These are phyloP conservation scores for Euphrasia arctica DNA, from an alignment of 305 asterid genomes.

Conservation along the genomic window DNA sequence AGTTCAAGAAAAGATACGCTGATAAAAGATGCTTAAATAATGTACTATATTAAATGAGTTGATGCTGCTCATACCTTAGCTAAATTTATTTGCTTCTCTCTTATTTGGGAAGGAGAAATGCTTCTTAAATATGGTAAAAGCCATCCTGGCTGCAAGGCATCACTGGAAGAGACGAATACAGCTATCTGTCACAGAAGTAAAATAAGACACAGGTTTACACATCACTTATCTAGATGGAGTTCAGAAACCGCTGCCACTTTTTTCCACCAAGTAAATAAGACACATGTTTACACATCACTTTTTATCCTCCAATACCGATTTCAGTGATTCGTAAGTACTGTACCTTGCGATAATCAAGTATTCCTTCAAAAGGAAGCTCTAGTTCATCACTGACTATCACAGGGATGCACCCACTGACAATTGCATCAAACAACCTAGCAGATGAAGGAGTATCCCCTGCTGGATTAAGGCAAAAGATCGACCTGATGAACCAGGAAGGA, in stretches of 20 bases:
- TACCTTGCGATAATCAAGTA: conserved; percentile 93
- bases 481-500: conserved; percentile 52
- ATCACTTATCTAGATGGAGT: conserved; percentile 15
- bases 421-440: conserved; percentile 94
- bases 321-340: no score
- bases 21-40: conserved; percentile 6
- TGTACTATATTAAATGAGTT: conserved; percentile 10
- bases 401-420: conserved; percentile 98
- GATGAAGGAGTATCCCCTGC: conserved; percentile 99
- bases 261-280: conserved; percentile 3
- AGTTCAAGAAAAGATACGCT: not conserved
- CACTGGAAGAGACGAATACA: conserved; percentile 75
- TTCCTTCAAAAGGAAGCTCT: conserved; percentile 99
- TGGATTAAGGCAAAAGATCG: conserved; percentile 87
- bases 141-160: conserved; percentile 83
- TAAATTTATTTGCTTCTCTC: conserved; percentile 60
- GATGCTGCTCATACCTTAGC: conserved; percentile 62
- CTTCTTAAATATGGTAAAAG: conserved; percentile 61
- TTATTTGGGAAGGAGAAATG: conserved; percentile 59
- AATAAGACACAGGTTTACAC: conserved; percentile 23
- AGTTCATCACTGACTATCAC: conserved; percentile 89
- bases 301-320: not conserved
- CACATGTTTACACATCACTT: conserved; percentile 6
- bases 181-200: conserved; percentile 63
- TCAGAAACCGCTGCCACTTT: conserved; percentile 10